These are phyloP conservation scores for Phellinidium pouzarii DNA, from an alignment of 1,284 basidiomycete species.

Conservation along the genomic window DNA sequence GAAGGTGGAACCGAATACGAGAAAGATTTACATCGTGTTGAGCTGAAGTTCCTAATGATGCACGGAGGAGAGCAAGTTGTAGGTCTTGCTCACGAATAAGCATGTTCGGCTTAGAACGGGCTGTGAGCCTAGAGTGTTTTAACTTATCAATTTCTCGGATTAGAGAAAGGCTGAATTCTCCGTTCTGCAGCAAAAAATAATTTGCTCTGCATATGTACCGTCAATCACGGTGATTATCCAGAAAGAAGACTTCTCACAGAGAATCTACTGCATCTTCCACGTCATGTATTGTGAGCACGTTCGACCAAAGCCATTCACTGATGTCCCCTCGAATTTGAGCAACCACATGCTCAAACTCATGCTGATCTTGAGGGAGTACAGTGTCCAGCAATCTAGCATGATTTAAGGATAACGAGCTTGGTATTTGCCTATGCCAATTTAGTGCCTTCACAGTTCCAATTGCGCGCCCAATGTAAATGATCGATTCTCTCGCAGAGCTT, in stretches of 20 bases:
- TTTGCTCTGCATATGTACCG: conserved; percentile 50
- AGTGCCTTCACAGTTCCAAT: conserved; percentile 77
- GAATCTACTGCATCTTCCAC: conserved; percentile 73
- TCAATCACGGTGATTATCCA: conserved; percentile 3
- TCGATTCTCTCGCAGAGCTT: conserved; percentile 66
- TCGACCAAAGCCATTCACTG: conserved; percentile 88
- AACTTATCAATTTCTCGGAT: conserved; percentile 79
- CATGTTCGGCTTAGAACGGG: conserved; percentile 53
- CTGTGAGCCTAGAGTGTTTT: conserved; percentile 66
- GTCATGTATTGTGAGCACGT: conserved; percentile 77
- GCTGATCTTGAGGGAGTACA: conserved; percentile 66
- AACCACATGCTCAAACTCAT: conserved; percentile 69
- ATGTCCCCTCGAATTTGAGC: conserved; percentile 64
- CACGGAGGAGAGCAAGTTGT: conserved; percentile 72
- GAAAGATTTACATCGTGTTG: conserved; percentile 73
- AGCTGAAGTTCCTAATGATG: conserved; percentile 78
- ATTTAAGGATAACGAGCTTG: conserved; percentile 52
- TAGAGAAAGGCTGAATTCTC: conserved; percentile 76
- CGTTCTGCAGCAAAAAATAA: conserved; percentile 84
- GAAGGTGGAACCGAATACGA: conserved; percentile 65
- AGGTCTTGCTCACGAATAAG: conserved; percentile 86
- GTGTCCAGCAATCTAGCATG: conserved; percentile 60
- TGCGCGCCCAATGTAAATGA: conserved; percentile 81
- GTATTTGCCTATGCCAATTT: conserved; percentile 73
- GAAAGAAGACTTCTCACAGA: conserved; percentile 40